Base-by-base conservation (phyloP, 768 basidiomycete genomes). In the Hericium alpestre region DNA sequence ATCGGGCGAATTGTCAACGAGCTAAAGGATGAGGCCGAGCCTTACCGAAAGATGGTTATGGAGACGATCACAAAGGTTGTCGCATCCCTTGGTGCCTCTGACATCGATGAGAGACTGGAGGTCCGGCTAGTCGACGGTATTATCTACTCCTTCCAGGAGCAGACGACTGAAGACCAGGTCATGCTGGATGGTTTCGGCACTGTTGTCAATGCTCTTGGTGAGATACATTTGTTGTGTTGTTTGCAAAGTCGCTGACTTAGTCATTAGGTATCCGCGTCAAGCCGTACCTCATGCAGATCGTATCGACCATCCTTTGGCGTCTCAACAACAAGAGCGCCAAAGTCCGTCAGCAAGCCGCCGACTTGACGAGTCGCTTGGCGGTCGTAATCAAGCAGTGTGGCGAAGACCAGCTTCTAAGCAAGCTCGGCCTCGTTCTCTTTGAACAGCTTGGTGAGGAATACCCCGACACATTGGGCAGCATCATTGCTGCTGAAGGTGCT, bases 401-500 rank as follows among this genome's bases (percentile, higher is more conserved):
- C 11, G 96, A 99, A 72, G 94, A 97, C 65, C 89, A 91, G 61
- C 79, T 97, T 15, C 72, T 99, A 54, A 94, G 90, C 76, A 97
- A 96, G 73, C 83, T 98, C 9, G 96, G 96, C 47, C 79, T 98
- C 37, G 95, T 98, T 6, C 76, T 99, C 58, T 99, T 98, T 69
- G 96, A 98, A 69, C 96, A 99, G 70, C 81, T 99, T 54, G 96
- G 96, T 69, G 95, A 98, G 74, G 96, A 99, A 74, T 99, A 98
- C 66, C 96, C 96, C 15, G 96, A 99, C 70, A 98, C 96, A 0
- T 81, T 99, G 38, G 96, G 96, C 69, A 97, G 95, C 75, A 95
- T 99, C 71, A 99, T 98, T 70, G 94, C 95, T 51, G 96, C 96
- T 47, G 92, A 93, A 66, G 95, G 93, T 61, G 96, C 96, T 51